Conservation (phyloP, 257 asterid genomes). For the Cynanchum wilfordii region DNA sequence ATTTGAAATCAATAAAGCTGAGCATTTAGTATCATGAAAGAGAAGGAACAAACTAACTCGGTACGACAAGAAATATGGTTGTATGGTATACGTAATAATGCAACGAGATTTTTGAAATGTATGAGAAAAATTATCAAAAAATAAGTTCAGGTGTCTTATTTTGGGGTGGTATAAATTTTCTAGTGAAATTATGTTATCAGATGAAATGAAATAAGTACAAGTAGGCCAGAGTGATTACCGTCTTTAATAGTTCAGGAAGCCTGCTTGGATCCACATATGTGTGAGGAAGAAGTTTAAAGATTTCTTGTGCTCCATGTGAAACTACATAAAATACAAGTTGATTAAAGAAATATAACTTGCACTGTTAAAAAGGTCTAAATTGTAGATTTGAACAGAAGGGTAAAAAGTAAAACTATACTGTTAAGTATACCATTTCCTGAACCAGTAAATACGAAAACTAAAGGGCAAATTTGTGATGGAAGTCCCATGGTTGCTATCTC, state of each 20-base stretch:
- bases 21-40: neutral
- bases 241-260: slow-evolving; percentile 65
- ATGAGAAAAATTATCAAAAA: neutral
- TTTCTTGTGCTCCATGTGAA: slow-evolving; percentile 87
- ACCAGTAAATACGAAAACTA: slow-evolving; percentile 88
- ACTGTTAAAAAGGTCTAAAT: neutral
- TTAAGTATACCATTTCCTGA: slow-evolving; percentile 73
- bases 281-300: slow-evolving; percentile 94
- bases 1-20: neutral
- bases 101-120: neutral
- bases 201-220: neutral
- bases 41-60: neutral
- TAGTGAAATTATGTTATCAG: neutral
- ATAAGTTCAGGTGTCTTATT: neutral
- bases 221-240: slow-evolving; percentile 33
- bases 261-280: slow-evolving; percentile 60
- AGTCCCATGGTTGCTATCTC: slow-evolving; percentile 93
- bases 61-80: neutral
- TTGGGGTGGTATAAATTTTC: neutral
- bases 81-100: neutral
- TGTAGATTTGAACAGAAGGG: neutral
- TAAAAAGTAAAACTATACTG: neutral
- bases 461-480: slow-evolving; percentile 76
- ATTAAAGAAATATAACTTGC: slow-evolving; percentile 1
- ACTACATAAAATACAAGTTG: slow-evolving; percentile 36